Evolutionary conservation across 192 early-diverging fungal species (phyloP).

Genomic region (Backusella parvicylindrica): DNA sequence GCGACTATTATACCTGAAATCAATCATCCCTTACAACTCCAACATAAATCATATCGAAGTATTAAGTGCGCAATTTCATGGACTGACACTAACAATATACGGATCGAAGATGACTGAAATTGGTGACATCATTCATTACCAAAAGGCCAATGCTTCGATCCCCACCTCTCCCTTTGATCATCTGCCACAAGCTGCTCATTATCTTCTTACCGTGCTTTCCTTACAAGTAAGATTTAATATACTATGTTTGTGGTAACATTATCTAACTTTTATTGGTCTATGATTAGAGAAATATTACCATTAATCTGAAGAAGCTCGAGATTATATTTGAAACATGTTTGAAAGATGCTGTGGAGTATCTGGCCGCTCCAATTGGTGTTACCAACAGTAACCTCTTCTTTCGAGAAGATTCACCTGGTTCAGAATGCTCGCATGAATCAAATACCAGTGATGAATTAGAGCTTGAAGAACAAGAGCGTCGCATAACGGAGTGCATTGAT

Average conservation of each 20-base stretch:
- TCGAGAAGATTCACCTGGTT: conserved; percentile 1
- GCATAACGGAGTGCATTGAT: not conserved
- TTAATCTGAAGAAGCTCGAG: not conserved
- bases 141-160: conserved; percentile 2
- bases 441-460: conserved; percentile 4
- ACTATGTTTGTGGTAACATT: not conserved
- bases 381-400: not conserved
- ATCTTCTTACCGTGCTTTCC: not conserved
- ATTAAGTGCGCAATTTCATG: conserved; percentile 5
- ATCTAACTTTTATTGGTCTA: not conserved
- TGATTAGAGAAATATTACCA: not conserved
- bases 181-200: not conserved
- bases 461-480: not conserved
- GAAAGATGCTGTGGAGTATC: not conserved
- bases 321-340: conserved; percentile 2
- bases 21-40: conserved; percentile 6
- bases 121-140: conserved; percentile 7
- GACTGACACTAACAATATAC: not conserved
- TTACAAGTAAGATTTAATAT: conserved; percentile 3
- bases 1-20: not conserved
- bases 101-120: conserved; percentile 2
- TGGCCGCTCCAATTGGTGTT: not conserved
- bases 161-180: conserved; percentile 1
- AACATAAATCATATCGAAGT: conserved; percentile 11
- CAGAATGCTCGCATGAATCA: not conserved